Percentiles rank a stretch among this genome's conserved stretches.
Evolutionary conservation across 768 basidiomycete species (phyloP).

Genomic region (Arthromyces matolae): DNA sequence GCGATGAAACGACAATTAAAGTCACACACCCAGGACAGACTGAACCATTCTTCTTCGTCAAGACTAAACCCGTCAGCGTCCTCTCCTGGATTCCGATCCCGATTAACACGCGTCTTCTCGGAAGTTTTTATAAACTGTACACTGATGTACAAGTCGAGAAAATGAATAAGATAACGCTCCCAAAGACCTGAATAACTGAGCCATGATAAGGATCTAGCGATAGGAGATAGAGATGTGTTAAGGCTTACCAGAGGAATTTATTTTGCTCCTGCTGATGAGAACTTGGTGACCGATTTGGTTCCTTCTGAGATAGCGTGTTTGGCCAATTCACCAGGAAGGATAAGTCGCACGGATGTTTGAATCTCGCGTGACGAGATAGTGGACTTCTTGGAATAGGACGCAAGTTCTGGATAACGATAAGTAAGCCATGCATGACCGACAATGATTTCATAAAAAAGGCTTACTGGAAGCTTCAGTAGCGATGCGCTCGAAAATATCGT

Average conservation of each 20-base stretch:
- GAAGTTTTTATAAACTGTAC: constrained; percentile 21
- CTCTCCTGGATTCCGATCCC: constrained; percentile 23
- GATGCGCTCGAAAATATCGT: constrained; percentile 94
- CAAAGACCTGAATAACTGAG: background rate
- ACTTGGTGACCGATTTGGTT: constrained; percentile 90
- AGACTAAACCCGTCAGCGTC: constrained; percentile 22
- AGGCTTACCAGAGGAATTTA: constrained; percentile 28
- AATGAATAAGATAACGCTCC: constrained; percentile 18
- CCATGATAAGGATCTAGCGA: background rate
- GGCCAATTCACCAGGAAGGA: constrained; percentile 93
- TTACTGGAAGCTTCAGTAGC: constrained; percentile 85
- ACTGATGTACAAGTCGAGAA: constrained; percentile 31
- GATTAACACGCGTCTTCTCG: constrained; percentile 15
- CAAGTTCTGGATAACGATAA: constrained; percentile 64
- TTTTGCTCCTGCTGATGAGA: constrained; percentile 71
- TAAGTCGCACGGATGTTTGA: constrained; percentile 93
- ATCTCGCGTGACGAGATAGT: constrained; percentile 99
- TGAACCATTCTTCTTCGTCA: constrained; percentile 29
- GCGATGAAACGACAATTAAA: constrained; percentile 22
- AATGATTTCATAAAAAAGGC: constrained; percentile 29
- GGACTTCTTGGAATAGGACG: constrained; percentile 96
- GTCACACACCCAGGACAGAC: constrained; percentile 19
- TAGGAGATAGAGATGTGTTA: background rate
- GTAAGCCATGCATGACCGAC: constrained; percentile 2
- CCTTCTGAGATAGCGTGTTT: constrained; percentile 95